phyloP scores from a whole-genome alignment of 371 early-diverging fungal species.

The Entomophthora muscae region DNA sequence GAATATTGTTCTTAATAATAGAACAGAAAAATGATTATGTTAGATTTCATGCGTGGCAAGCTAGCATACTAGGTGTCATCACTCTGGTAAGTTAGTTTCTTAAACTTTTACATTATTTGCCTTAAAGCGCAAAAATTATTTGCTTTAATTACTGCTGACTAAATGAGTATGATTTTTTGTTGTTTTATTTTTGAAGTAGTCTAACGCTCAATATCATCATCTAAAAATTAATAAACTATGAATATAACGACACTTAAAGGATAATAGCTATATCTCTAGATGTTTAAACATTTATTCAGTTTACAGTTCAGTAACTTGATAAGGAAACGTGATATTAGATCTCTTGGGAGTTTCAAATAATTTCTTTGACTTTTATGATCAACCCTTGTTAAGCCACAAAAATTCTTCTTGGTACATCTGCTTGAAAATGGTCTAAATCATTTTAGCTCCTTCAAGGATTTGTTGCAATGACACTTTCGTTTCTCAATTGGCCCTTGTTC shows the following conservation, averaged over 20 bases:
- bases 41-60: slow-evolving; percentile 75
- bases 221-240: neutral
- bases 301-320: neutral
- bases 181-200: neutral
- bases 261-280: neutral
- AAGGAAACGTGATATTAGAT: neutral
- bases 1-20: slow-evolving; percentile 45
- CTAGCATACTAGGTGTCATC: slow-evolving; percentile 11
- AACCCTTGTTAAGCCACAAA: too few species aligned
- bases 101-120: neutral
- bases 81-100: slow-evolving; percentile 10
- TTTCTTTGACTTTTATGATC: neutral
- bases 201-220: neutral
- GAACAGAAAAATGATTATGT: slow-evolving; percentile 70
- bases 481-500: slow-evolving; percentile 38
- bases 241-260: neutral
- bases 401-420: too few species aligned
- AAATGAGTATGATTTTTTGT: neutral
- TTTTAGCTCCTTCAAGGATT: slow-evolving; percentile 11
- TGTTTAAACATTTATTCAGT: neutral
- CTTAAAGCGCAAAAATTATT: neutral
- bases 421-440: too few species aligned
- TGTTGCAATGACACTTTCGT: slow-evolving; percentile 22
- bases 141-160: neutral
- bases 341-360: neutral